Conservation (phyloP, 2,329 filamentous ascomycete species). For the Stemphylium beticola region DNA sequence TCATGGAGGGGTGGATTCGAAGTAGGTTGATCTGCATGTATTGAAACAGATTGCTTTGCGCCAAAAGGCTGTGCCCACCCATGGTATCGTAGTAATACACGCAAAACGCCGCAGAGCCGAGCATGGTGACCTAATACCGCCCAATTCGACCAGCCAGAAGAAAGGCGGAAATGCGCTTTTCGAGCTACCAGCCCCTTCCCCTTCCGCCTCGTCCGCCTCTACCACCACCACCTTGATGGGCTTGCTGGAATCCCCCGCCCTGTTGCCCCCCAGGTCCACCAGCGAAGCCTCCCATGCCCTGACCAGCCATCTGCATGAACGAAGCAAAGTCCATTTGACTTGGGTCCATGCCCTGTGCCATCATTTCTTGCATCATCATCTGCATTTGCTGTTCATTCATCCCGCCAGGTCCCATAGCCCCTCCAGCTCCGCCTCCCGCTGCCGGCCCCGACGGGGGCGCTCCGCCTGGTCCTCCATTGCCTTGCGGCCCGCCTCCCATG, state of each 20-base stretch:
- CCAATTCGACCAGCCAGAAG: neutral
- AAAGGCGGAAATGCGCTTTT: neutral
- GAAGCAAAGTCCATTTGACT: conserved; percentile 44
- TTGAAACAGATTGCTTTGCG: conserved; percentile 13
- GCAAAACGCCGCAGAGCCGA: conserved; percentile 25
- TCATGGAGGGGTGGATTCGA: neutral
- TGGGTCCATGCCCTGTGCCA: conserved; percentile 56
- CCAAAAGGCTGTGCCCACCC: conserved; percentile 16
- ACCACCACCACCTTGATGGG: conserved; percentile 37
- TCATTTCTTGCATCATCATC: conserved; percentile 62
- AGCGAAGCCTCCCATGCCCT: conserved; percentile 37
- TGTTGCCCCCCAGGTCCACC: conserved; percentile 31
- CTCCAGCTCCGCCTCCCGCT: conserved; percentile 1
- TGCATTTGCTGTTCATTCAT: conserved; percentile 64
- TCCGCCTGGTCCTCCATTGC: conserved; percentile 21
- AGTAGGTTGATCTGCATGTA: conserved; percentile 10
- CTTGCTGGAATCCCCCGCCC: conserved; percentile 37
- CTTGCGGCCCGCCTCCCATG: conserved; percentile 26
- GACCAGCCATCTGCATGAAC: conserved; percentile 46
- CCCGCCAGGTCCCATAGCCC: conserved; percentile 25
- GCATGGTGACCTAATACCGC: neutral
- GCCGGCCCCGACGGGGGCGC: conserved; percentile 43
- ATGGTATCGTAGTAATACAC: conserved; percentile 31
- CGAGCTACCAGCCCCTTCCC: conserved; percentile 31
- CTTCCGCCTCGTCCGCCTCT: conserved; percentile 35